These are phyloP conservation scores for Heliamphora exappendiculata DNA, from an alignment of 148 eudicot species.

Conservation along the genomic window DNA sequence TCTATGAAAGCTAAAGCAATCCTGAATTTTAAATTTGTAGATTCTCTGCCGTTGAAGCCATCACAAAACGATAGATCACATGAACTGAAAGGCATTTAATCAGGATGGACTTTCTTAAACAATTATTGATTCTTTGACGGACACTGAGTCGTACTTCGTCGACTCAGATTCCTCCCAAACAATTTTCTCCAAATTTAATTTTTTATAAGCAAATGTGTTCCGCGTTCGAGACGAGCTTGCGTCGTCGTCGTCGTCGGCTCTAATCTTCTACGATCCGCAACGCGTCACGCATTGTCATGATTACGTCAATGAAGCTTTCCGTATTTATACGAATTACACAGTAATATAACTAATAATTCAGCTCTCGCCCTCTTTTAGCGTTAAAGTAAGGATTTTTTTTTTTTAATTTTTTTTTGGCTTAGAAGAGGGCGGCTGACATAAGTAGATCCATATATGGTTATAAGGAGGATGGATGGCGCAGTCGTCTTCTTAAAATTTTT, in stretches of 20 bases:
- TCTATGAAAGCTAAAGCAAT: neutral
- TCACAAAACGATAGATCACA: neutral
- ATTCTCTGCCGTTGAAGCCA: neutral
- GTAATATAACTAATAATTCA: too few relatives aligned
- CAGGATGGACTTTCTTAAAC: neutral
- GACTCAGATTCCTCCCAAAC: neutral
- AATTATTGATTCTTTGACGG: too few relatives aligned
- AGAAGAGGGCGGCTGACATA: too few relatives aligned
- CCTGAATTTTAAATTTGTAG: neutral
- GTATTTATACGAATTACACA: neutral
- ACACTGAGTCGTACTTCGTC: neutral
- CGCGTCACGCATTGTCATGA: neutral
- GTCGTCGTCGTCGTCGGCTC: neutral
- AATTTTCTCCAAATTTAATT: neutral
- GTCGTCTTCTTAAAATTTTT: too few relatives aligned
- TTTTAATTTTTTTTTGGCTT: too few relatives aligned
- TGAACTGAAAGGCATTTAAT: neutral
- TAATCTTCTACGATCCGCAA: neutral
- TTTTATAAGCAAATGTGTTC: too few relatives aligned
- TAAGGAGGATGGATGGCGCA: too few relatives aligned
- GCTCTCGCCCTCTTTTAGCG: neutral
- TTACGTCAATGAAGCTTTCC: neutral
- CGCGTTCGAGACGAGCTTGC: too few relatives aligned
- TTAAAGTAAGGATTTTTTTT: too few relatives aligned
- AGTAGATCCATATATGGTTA: too few relatives aligned